Percentiles rank a stretch among this genome's conserved stretches.
Conservation (phyloP, 1,284 basidiomycete species). For the Sporisorium scitamineum region DNA sequence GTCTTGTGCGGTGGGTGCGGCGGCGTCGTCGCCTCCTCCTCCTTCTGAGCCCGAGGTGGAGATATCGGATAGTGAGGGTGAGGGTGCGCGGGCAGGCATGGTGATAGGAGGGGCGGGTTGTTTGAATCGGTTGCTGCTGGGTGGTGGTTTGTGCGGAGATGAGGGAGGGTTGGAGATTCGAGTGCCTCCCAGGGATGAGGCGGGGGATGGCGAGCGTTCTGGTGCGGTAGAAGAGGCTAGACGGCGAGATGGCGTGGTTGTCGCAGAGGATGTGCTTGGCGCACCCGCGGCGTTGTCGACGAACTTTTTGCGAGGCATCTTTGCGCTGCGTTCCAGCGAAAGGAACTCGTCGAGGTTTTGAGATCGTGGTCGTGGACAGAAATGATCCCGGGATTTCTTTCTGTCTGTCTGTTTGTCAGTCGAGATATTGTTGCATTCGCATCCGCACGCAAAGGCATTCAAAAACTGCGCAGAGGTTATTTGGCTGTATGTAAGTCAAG, state of each 20-base stretch:
- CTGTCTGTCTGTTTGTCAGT: too few species aligned
- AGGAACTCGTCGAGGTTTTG: neutral
- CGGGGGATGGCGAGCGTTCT: slow-evolving; percentile 39
- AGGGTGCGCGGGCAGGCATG: slow-evolving; percentile 27
- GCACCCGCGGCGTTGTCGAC: slow-evolving; percentile 3
- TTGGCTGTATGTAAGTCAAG: neutral
- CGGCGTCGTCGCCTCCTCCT: too few species aligned
- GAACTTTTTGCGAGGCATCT: slow-evolving; percentile 42
- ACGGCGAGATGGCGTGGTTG: slow-evolving; percentile 23
- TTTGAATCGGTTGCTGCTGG: slow-evolving; percentile 1
- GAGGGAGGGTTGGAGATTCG: slow-evolving; percentile 36
- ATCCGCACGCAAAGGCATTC: too few species aligned
- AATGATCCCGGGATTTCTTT: neutral
- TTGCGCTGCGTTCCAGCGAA: neutral
- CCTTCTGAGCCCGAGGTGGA: slow-evolving; percentile 61
- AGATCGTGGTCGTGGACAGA: neutral
- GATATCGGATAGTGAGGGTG: slow-evolving; percentile 46
- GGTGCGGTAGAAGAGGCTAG: slow-evolving; percentile 14
- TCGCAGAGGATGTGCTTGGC: slow-evolving; percentile 14
- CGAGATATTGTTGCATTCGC: too few species aligned
- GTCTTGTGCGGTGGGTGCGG: neutral
- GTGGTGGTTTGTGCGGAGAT: slow-evolving; percentile 42
- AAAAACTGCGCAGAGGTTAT: slow-evolving; percentile 1
- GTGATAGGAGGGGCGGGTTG: slow-evolving; percentile 5
- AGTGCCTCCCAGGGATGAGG: slow-evolving; percentile 26